Evolutionary conservation across 202 grass and related monocot species (phyloP).

Genomic region (Carex sylvatica): DNA sequence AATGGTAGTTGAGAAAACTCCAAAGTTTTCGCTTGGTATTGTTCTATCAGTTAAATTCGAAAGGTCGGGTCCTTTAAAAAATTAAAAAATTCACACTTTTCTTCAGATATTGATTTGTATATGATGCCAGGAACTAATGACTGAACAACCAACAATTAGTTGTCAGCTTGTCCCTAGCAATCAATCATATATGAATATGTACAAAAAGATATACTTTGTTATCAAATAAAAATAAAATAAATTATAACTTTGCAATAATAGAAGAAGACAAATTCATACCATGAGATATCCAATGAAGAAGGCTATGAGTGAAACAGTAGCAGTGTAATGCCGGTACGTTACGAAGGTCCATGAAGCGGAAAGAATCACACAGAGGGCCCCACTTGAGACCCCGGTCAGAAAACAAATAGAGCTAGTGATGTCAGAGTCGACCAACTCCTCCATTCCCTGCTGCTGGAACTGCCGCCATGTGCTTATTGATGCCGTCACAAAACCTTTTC

Average conservation of each 20-base stretch:
- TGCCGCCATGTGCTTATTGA: conserved; percentile 83
- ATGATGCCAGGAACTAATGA: not conserved
- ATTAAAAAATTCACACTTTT: not conserved
- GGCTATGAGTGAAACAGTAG: conserved; percentile 78
- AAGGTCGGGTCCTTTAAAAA: not conserved
- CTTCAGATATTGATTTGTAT: not conserved
- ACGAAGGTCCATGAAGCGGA: conserved; percentile 67
- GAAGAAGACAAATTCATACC: conserved; percentile 20
- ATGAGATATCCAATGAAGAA: conserved; percentile 97
- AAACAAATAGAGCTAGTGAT: conserved; percentile 96
- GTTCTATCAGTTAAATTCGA: not conserved
- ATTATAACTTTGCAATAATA: not conserved
- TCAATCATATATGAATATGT: conserved; percentile 18
- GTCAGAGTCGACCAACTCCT: conserved; percentile 81
- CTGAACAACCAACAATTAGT: not conserved
- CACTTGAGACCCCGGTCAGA: conserved; percentile 81
- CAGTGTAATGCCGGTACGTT: conserved; percentile 66
- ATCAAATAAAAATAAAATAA: not conserved
- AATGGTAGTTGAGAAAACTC: not conserved
- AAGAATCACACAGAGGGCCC: conserved; percentile 69
- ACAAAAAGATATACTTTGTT: not conserved
- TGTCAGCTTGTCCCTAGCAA: not conserved
- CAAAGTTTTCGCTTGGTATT: not conserved
- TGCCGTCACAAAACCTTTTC: conserved; percentile 74
- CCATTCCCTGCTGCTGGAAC: conserved; percentile 69